phyloP scores from a whole-genome alignment of 2,329 filamentous ascomycete genomes.

The Emergomyces africanus region DNA sequence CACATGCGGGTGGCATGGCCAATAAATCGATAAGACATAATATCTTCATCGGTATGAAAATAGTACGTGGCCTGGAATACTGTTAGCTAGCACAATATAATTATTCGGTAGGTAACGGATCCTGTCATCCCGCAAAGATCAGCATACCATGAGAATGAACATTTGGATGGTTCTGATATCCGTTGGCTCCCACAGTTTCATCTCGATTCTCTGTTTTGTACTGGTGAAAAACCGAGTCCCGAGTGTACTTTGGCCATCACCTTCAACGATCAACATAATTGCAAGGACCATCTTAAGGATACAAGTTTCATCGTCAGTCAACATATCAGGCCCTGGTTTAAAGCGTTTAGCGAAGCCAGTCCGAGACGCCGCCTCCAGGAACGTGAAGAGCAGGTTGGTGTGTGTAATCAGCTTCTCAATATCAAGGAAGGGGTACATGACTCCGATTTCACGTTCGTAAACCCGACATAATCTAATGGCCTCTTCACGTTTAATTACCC shows the following conservation, averaged over 20 bases:
- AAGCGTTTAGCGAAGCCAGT: constrained; percentile 45
- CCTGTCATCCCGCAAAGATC: not conserved
- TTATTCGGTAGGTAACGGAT: not conserved
- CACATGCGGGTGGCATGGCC: constrained; percentile 71
- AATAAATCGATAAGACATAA: constrained; percentile 75
- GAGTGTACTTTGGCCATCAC: constrained; percentile 62
- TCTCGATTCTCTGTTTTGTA: constrained; percentile 59
- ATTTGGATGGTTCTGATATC: constrained; percentile 37
- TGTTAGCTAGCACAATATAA: not conserved
- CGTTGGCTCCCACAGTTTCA: constrained; percentile 43
- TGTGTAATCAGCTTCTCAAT: constrained; percentile 60
- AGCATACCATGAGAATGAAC: not conserved
- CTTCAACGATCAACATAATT: constrained; percentile 63
- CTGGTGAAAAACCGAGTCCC: constrained; percentile 63
- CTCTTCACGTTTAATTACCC: constrained; percentile 64
- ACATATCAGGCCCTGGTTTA: constrained; percentile 43
- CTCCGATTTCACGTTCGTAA: constrained; percentile 79
- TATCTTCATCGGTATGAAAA: constrained; percentile 76
- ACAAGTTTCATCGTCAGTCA: constrained; percentile 52
- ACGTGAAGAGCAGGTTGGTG: constrained; percentile 55
- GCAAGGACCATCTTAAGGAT: constrained; percentile 76
- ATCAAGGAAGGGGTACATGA: constrained; percentile 81
- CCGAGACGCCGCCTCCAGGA: constrained; percentile 54
- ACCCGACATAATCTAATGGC: constrained; percentile 64
- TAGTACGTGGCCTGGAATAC: constrained; percentile 53